Percentiles rank a stretch among this genome's conserved stretches.
phyloP scores from a whole-genome alignment of 495 filamentous ascomycete genomes.

The Aspergillus mulundensis region DNA sequence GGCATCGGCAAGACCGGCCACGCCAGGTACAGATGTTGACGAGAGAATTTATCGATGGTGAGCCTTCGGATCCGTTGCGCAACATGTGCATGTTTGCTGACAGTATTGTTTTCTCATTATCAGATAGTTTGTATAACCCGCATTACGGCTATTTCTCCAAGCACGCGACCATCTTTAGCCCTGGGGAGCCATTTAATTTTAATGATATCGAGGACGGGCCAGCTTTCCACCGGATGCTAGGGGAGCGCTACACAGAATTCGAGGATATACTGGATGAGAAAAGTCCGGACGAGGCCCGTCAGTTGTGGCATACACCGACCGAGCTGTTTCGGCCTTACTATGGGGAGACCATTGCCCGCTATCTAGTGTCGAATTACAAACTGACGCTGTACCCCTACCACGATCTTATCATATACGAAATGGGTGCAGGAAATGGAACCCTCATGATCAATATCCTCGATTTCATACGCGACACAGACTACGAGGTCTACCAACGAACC shows the following conservation, averaged over 20 bases:
- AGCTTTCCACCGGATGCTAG: constrained; percentile 71
- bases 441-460: constrained; percentile 98
- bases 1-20: constrained; percentile 67
- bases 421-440: constrained; percentile 95
- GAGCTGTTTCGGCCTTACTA: constrained; percentile 97
- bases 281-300: constrained; percentile 67
- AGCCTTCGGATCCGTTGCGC: constrained; percentile 6
- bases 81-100: background rate
- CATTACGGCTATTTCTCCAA: constrained; percentile 98
- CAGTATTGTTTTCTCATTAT: background rate
- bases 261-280: constrained; percentile 79
- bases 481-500: constrained; percentile 89
- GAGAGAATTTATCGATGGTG: constrained; percentile 96
- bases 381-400: constrained; percentile 90
- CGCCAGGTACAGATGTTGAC: constrained; percentile 92
- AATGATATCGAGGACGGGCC: constrained; percentile 71
- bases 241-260: constrained; percentile 78
- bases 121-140: constrained; percentile 95
- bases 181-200: constrained; percentile 92
- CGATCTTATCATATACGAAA: constrained; percentile 97
- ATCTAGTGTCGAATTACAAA: constrained; percentile 93
- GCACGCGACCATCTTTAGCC: constrained; percentile 92
- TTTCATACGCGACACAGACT: constrained; percentile 86
- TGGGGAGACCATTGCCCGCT: constrained; percentile 91
- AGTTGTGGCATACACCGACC: constrained; percentile 98